phyloP scores from a whole-genome alignment of 495 filamentous ascomycete species.

The Talaromyces stipitatus region DNA sequence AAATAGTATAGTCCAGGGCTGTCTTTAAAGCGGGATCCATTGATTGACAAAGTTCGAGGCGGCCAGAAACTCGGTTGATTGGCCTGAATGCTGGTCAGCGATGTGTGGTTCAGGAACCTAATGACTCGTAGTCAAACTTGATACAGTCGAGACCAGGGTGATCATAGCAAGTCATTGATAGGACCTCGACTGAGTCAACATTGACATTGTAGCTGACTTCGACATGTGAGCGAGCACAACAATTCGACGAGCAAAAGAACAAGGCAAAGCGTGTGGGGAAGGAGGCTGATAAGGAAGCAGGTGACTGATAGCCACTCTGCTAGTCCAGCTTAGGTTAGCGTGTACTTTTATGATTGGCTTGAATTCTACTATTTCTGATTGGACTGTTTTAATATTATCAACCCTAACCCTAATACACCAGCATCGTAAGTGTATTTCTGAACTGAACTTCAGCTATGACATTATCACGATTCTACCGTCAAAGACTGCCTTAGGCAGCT shows the following conservation, averaged over 20 bases:
- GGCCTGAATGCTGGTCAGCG: not conserved
- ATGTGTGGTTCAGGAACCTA: not conserved
- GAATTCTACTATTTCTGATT: too few species aligned
- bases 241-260: not conserved
- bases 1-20: not conserved
- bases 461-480: too few species aligned
- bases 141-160: not conserved
- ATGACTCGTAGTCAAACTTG: not conserved
- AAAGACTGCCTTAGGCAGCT: too few species aligned
- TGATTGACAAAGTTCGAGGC: not conserved
- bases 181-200: not conserved
- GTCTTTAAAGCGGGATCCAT: not conserved
- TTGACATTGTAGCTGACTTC: not conserved
- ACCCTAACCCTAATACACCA: too few species aligned
- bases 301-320: not conserved
- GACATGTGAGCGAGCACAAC: not conserved
- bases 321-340: not conserved
- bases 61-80: not conserved
- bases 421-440: too few species aligned
- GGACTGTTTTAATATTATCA: too few species aligned
- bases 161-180: too few species aligned
- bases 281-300: not conserved
- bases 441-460: too few species aligned
- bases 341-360: too few species aligned
- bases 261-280: not conserved